Evolutionary conservation across 2,329 filamentous ascomycete genomes (phyloP), one percentile per base, ranked within the genome.

Genomic region (Aureobasidium namibiae): DNA sequence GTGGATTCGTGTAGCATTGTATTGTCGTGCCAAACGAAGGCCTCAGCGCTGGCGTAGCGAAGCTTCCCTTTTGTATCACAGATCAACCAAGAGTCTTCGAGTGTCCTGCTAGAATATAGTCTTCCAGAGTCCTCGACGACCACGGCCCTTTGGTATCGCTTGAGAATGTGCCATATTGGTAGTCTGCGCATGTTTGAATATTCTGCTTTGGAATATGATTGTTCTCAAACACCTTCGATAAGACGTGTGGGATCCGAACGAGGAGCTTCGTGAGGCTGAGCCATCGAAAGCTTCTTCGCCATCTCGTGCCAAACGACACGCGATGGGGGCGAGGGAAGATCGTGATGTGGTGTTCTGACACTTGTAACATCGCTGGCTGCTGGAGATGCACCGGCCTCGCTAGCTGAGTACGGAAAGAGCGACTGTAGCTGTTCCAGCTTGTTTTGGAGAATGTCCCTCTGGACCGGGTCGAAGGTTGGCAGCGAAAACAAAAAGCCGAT

Each of bases 401-500:
- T 60, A 10, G 57, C 50, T 2, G 57, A 60, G 29, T 60, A 62
- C 9, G 60, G 58, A 29, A 60, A 60, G 21, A 62, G 41, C 16
- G 56, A 48, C 36, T 62, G 57, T 33, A 64, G 29, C 33, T 53
- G 56, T 33, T 64, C 63, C 31, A 64, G 54, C 23, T 63, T 64
- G 56, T 61, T 56, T 45, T 63, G 56, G 31, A 64, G 33, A n/a
- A 63, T 61, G 9, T 53, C 33, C 23, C 34, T 61, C 16, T 61
- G 61, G 24, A 60, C 33, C 10, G 46, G 44, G 26, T 61, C 60
- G 21, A 63, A 60, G 42, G 46, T 45, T 9, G 63, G 63, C n/a
- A 64, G 53, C 10, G 58, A 59, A 41, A 64, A 62, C 18, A 64
- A 31, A 31, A 64, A 60, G 26, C 59, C 56, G 14, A 63, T 59